Percentiles rank a stretch among this genome's conserved stretches.
phyloP scores from a whole-genome alignment of 495 filamentous ascomycete species.

The Talaromyces stipitatus region DNA sequence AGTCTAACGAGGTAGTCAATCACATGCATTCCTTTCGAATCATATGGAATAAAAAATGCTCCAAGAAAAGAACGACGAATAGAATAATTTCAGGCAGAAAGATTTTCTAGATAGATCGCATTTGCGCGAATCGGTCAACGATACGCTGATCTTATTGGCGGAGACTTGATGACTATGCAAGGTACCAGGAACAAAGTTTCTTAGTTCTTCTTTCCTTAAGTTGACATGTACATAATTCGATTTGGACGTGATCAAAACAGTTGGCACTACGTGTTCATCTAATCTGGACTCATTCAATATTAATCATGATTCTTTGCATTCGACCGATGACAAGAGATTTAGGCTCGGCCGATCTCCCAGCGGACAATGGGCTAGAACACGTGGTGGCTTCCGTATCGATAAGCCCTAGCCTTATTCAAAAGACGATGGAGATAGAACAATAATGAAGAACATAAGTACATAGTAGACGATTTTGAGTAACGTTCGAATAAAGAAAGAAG shows the following conservation, averaged over 20 bases:
- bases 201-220: background rate
- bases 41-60: too few species aligned
- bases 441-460: too few species aligned
- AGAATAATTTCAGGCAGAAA: background rate
- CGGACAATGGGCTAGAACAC: background rate
- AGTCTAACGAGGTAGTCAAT: background rate
- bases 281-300: too few species aligned
- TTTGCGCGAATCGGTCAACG: background rate
- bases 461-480: background rate
- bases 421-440: too few species aligned
- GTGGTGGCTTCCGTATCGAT: too few species aligned
- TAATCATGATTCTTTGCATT: background rate
- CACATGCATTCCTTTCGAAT: background rate
- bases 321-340: background rate
- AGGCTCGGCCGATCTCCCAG: background rate
- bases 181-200: constrained; percentile 1
- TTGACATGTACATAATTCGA: background rate
- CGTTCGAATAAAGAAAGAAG: background rate
- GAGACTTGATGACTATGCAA: background rate
- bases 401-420: background rate
- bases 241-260: background rate
- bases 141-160: background rate
- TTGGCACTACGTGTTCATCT: background rate
- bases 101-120: background rate
- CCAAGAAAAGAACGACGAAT: background rate